Evolutionary conservation across 495 filamentous ascomycete genomes (phyloP), one percentile per base, ranked within the genome.

Genomic region (Penicillium argentinense): DNA sequence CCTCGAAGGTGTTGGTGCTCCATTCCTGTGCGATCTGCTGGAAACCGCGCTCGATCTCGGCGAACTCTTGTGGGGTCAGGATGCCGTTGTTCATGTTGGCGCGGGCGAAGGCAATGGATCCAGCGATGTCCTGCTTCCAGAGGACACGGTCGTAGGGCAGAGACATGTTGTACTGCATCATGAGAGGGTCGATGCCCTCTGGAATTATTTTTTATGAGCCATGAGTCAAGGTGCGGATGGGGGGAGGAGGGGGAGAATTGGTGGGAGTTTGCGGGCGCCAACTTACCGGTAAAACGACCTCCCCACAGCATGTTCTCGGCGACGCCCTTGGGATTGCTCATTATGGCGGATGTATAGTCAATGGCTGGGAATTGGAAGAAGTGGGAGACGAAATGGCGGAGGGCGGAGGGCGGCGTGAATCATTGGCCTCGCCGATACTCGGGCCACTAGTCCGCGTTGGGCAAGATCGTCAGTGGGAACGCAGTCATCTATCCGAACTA

Each of bases 91-190:
- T 87, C 44, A 73, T 72, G 68, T 95, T 93, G 45, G 90, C 90
- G 47, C 88, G 84, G 53, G 91, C 92, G 60, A 85, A 97, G 37
- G 91, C 91, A 43, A 95, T 85, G 46, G 84, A 86, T 64, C 91
- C 86, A 14, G 76, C 74, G 51, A 91, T 86, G 55, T 96, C 87
- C 64, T 95, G 81, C 49, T 80, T 79, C 74, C 87, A 91, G 68
- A 96, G 83, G 38, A 79, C 77, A 53, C 84, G 85, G 72, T 96
- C 92, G 68, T 86, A 89, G 69, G 83, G 79, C 45, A 92, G 83
- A n/a, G 84, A 87, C 66, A 84, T 80, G 73, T 97, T 96, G 77
- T 95, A 96, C 52, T 83, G 72, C 39, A 84, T 82, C 89, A 96
- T 95, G 36, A 96, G 75, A 34, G 89, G 87, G 71, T 96, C 89